These are phyloP conservation scores for Logfia minima DNA, from an alignment of 129 eudicot genomes.

Conservation along the genomic window DNA sequence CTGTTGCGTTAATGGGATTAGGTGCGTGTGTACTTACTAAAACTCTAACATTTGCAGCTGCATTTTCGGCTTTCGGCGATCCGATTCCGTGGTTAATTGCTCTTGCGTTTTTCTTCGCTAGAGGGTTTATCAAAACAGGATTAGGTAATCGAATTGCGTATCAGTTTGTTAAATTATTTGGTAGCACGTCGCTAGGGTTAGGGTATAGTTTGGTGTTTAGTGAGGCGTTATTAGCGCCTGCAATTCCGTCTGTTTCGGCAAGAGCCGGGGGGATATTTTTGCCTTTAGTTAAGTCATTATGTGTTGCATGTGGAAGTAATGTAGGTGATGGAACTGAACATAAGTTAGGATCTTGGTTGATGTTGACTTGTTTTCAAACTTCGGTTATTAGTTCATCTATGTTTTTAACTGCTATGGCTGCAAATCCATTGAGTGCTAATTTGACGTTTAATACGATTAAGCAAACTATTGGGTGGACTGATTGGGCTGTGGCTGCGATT, in stretches of 20 bases:
- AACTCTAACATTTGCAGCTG: slow-evolving; percentile 83
- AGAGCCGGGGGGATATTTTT: slow-evolving; percentile 92
- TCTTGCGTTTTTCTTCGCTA: slow-evolving; percentile 83
- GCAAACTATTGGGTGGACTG: slow-evolving; percentile 84
- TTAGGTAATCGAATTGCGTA: slow-evolving; percentile 87
- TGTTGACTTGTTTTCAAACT: slow-evolving; percentile 89
- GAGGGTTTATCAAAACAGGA: slow-evolving; percentile 93
- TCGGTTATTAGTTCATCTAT: slow-evolving; percentile 77
- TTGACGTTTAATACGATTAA: slow-evolving; percentile 62
- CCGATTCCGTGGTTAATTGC: slow-evolving; percentile 96
- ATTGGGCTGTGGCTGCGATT: slow-evolving; percentile 90
- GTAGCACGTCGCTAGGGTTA: slow-evolving; percentile 67
- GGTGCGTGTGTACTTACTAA: slow-evolving; percentile 84
- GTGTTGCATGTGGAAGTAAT: slow-evolving; percentile 89
- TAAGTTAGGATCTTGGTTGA: slow-evolving; percentile 83
- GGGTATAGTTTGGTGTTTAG: slow-evolving; percentile 87
- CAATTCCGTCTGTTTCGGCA: slow-evolving; percentile 85
- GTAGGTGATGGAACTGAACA: slow-evolving; percentile 93
- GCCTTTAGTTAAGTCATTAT: slow-evolving; percentile 74
- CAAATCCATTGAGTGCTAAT: slow-evolving; percentile 77
- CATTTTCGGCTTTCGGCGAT: slow-evolving; percentile 94
- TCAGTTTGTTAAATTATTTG: slow-evolving; percentile 78
- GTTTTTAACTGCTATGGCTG: slow-evolving; percentile 99
- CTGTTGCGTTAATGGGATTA: slow-evolving; percentile 77
- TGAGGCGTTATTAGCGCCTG: slow-evolving; percentile 90